Evolutionary conservation across 352 stramenopile genomes (phyloP), one percentile per base, ranked within the genome.

Genomic region (Phytophthora hybrid): DNA sequence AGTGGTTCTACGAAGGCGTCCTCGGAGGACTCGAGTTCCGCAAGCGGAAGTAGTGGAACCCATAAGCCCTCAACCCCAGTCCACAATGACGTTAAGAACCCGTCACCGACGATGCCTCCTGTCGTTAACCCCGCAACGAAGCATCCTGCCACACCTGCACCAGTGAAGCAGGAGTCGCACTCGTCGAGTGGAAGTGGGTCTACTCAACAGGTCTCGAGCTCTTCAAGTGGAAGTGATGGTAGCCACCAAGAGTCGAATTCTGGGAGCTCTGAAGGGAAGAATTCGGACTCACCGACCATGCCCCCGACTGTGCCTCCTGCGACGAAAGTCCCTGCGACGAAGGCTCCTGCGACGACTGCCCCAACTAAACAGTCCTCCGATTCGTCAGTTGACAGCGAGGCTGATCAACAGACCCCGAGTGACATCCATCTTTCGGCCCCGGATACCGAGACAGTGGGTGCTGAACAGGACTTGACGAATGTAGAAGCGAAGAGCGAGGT

Each of bases 91-190:
- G 23, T 18, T 6, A 51, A 65, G 46, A 65, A 55, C 13, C 21
- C 54, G n/a, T 65, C 64, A 14, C 64, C 64, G 7, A 66, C 46
- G 18, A 71, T 71, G 64, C 64, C 64, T 34, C 16, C 64, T 11
- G 41, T 59, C 13, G 32, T 71, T 49, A 31, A 54, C 26, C 64
- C n/a, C 10, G 64, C 47, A 18, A 71, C 64, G 34, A 71, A 71
- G 11, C 56, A 31, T 29, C 64, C 64, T 16, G 16, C 31, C 11
- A 71, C 56, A 37, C 47, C 55, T 31, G 21, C 47, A 10, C 46
- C 64, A 14, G 7, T 19, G 7, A 34, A 31, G 13, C 13, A 55
- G 13, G 1, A 34, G 2, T 59, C 55, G 4, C 7, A 51, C 18
- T 58, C 54, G 13, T 64, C 56, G 21, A 71, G 53, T 29, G 53